Evolutionary conservation across 345 rosid genomes (phyloP).

Genomic region (Hirschfeldia incana): DNA sequence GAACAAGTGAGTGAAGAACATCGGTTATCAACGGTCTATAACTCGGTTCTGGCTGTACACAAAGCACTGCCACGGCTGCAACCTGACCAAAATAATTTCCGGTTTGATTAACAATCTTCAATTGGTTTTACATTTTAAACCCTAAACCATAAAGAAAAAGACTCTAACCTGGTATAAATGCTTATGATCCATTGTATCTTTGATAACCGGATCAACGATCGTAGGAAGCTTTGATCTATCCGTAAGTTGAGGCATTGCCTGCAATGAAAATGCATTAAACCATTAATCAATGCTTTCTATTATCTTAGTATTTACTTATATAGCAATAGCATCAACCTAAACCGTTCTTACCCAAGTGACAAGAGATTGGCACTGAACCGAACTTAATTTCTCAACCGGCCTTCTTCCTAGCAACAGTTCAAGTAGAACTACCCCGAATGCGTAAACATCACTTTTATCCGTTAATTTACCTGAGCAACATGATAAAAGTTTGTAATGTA

Average conservation of each 20-base stretch:
- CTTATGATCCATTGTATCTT: slow-evolving; percentile 71
- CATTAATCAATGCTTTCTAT: slow-evolving; percentile 12
- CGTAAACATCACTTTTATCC: slow-evolving; percentile 94
- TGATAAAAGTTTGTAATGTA: neutral
- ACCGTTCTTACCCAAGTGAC: slow-evolving; percentile 80
- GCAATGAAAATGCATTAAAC: slow-evolving; percentile 18
- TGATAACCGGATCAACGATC: slow-evolving; percentile 79
- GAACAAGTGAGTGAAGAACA: slow-evolving; percentile 83
- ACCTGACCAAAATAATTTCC: slow-evolving; percentile 47
- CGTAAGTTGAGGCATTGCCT: slow-evolving; percentile 99
- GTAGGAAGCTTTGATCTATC: slow-evolving; percentile 82
- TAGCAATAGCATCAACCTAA: neutral
- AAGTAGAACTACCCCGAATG: slow-evolving; percentile 90
- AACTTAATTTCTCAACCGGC: slow-evolving; percentile 85
- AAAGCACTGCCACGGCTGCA: slow-evolving; percentile 91
- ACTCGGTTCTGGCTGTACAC: slow-evolving; percentile 90
- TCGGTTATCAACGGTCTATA: slow-evolving; percentile 88
- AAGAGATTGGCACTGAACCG: slow-evolving; percentile 84
- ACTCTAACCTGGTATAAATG: slow-evolving; percentile 84
- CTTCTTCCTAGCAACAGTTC: slow-evolving; percentile 83
- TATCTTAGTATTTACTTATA: neutral
- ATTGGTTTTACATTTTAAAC: neutral
- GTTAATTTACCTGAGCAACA: slow-evolving; percentile 67
- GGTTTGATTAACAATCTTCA: neutral
- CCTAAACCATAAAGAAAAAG: neutral